Percentiles rank a stretch among this genome's conserved stretches.
These are phyloP conservation scores for Akanthomyces muscarius DNA, from an alignment of 2,329 filamentous ascomycete species.

Conservation along the genomic window DNA sequence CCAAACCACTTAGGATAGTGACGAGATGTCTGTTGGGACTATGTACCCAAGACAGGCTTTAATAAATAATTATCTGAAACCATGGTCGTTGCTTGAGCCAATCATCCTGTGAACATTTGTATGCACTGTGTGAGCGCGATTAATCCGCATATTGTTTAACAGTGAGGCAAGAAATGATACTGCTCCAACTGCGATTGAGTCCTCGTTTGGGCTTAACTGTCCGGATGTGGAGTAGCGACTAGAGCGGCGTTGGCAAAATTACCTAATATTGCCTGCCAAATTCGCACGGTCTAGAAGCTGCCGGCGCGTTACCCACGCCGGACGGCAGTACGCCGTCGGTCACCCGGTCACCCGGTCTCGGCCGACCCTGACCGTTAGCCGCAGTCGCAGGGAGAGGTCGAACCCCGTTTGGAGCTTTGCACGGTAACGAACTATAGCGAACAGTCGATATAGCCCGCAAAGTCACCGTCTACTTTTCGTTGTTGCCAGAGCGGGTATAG, in stretches of 20 bases:
- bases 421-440: too few species aligned
- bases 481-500: background rate
- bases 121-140: too few species aligned
- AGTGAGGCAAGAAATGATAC: too few species aligned
- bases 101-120: too few species aligned
- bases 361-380: background rate
- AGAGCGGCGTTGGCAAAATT: too few species aligned
- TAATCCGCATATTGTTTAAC: too few species aligned
- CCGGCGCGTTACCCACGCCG: background rate
- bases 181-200: too few species aligned
- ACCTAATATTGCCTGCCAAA: too few species aligned
- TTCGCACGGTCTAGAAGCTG: background rate
- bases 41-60: background rate
- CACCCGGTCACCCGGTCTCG: background rate
- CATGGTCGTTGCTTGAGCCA: background rate
- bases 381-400: background rate
- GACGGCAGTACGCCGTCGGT: background rate
- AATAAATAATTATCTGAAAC: background rate
- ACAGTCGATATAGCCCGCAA: background rate
- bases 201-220: too few species aligned
- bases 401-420: background rate
- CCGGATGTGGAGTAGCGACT: too few species aligned
- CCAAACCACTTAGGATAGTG: constrained; percentile 1
- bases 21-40: background rate
- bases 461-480: background rate